Percentiles rank a stretch among this genome's conserved stretches.
Evolutionary conservation across 768 basidiomycete genomes (phyloP).

Genomic region (Boletus vermiculosoides): DNA sequence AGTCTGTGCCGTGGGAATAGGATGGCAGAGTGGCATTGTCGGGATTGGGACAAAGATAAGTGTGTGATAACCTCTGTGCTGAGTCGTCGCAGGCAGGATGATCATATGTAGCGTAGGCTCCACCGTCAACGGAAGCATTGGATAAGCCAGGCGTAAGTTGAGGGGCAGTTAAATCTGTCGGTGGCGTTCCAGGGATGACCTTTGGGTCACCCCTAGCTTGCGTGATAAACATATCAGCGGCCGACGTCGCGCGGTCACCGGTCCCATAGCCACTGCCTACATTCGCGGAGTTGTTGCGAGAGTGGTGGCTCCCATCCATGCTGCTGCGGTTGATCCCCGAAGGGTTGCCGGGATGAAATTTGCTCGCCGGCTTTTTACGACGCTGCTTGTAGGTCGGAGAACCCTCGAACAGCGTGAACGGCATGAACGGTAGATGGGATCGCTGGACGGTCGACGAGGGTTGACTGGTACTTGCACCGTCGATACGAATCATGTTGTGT

Average conservation of each 20-base stretch:
- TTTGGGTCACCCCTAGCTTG: conserved; percentile 59
- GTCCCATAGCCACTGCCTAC: conserved; percentile 30
- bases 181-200: conserved; percentile 18
- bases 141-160: conserved; percentile 24
- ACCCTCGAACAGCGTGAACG: conserved; percentile 77
- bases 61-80: conserved; percentile 16
- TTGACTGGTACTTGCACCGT: conserved; percentile 18
- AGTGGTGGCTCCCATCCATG: conserved; percentile 20
- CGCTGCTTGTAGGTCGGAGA: conserved; percentile 88
- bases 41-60: conserved; percentile 14
- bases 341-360: conserved; percentile 26
- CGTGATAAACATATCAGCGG: conserved; percentile 65
- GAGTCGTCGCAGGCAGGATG: conserved; percentile 20
- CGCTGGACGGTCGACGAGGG: conserved; percentile 21
- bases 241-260: conserved; percentile 40
- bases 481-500: conserved; percentile 27
- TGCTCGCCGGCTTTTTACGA: conserved; percentile 65
- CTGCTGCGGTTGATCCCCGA: conserved; percentile 29
- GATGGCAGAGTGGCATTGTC: conserved; percentile 16
- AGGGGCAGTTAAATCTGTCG: conserved; percentile 14
- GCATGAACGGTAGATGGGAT: conserved; percentile 47
- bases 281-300: conserved; percentile 9
- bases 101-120: conserved; percentile 17
- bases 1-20: conserved; percentile 21
- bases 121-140: conserved; percentile 22